Base-by-base conservation (phyloP, 345 rosid genomes). In the Mallotus nudiflorus region DNA sequence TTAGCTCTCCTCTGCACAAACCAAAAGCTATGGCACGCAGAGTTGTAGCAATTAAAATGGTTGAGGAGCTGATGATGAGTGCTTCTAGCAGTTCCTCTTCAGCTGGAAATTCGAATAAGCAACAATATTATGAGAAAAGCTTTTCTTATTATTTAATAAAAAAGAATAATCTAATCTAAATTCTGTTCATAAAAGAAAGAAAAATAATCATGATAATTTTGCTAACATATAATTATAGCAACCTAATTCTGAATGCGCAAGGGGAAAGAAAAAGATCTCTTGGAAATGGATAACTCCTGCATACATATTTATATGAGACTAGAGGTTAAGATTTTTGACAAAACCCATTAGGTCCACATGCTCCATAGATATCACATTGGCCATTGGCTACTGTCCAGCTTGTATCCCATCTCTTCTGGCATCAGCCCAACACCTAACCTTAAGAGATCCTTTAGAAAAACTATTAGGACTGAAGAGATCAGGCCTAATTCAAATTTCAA, bases 281-380 rank as follows among this genome's bases (percentile, higher is more conserved):
- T 71, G 24, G 66, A 60, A 22, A 18, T 0, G 8, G 50, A n/a
- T 16, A 73, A 51, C 65, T 37, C 19, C 12, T 25, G 52, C 48
- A 66, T 24, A 73, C 66, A n/a, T n/a, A n/a, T n/a, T n/a, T n/a
- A n/a, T n/a, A n/a, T n/a, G n/a, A 90, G 39, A 76, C 78, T 5
- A 82, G 80, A 28, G 71, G 50, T 9, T 48, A 65, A 24, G 28
- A 9, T 1, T 63, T 0, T 14, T 72, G 15, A 39, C 93, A 88
- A 19, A 15, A 71, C 1, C 85, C 93, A 56, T 62, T 83, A 35
- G 49, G 48, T 44, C 91, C 93, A 68, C 96, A 86, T 48, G 18
- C 71, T 7, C 78, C 83, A 68, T 85, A 90, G 20, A 79, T 10
- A 62, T 82, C 89, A 66, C 93, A 86, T 0, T 51, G 68, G 48